Evolutionary conservation across 306 rosid species (phyloP).

Genomic region (Inga laurina): DNA sequence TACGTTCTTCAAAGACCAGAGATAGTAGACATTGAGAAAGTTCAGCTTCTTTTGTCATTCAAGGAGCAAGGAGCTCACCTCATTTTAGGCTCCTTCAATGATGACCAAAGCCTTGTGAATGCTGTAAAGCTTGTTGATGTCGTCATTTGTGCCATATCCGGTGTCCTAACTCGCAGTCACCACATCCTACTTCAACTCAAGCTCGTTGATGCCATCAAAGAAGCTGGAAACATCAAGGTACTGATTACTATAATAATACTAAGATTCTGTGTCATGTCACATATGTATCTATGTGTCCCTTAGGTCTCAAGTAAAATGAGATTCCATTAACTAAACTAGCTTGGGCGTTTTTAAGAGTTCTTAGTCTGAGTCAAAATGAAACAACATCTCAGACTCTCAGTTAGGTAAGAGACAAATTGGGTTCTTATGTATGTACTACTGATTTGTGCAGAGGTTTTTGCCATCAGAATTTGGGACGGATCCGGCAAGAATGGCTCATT

Average conservation of each 20-base stretch:
- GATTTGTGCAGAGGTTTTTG: slow-evolving; percentile 56
- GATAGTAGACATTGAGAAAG: slow-evolving; percentile 67
- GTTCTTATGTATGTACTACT: too few relatives aligned
- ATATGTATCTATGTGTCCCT: not conserved
- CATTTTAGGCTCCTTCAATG: slow-evolving; percentile 50
- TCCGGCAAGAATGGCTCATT: slow-evolving; percentile 66
- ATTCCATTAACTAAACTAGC: not conserved
- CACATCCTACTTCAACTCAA: slow-evolving; percentile 74
- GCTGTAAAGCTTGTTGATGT: slow-evolving; percentile 73
- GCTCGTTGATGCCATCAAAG: slow-evolving; percentile 67
- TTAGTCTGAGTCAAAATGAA: not conserved
- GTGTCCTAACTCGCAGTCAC: slow-evolving; percentile 66
- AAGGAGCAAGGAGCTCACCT: slow-evolving; percentile 65
- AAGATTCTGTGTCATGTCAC: not conserved
- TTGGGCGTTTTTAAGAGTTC: not conserved
- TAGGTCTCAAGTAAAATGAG: not conserved
- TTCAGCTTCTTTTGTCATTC: slow-evolving; percentile 60
- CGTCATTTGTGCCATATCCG: slow-evolving; percentile 67
- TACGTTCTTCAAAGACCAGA: slow-evolving; percentile 62
- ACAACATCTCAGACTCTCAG: not conserved
- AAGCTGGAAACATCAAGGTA: slow-evolving; percentile 80
- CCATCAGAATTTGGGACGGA: slow-evolving; percentile 83
- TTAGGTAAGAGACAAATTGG: too few relatives aligned
- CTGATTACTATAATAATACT: not conserved
- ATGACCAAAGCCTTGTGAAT: slow-evolving; percentile 52